Base-by-base conservation (phyloP, 306 rosid genomes). In the Prunus salicina region DNA sequence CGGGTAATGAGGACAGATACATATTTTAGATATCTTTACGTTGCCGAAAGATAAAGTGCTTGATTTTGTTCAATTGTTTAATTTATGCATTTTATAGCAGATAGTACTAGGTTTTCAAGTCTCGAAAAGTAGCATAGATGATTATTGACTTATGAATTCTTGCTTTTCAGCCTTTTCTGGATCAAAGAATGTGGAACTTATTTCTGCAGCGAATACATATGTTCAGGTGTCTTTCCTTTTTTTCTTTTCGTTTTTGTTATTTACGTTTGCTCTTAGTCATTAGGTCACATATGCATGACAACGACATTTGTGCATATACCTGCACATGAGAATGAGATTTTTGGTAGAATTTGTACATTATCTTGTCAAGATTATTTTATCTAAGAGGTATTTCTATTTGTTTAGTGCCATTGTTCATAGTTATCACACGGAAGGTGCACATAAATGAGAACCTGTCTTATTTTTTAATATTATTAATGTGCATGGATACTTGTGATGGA, bases 131-230 rank as follows among this genome's bases (percentile, higher is more conserved):
- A 78, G 57, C 55, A 38, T 70, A 63, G 76, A 73, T 68, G 69
- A 82, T 71, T 69, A 49, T 77, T 64, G 76, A 82, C 76, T 76
- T 68, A 83, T 70, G 32, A 74, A 47, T 82, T 71, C 53, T 38
- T 25, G 61, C n/a, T 67, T 85, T 87, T 80, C 90, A 92, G 98
- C 93, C 81, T 91, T 94, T 81, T 82, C 85, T 46, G 97, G 97
- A 65, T 80, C 91, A 74, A 91, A 90, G 87, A 88, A 88, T 83
- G 76, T 34, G 76, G 87, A 91, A 46, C 16, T 91, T 76, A 89
- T 91, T 73, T 86, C 93, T 43, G 94, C 94, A 72, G 96, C 97
- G 58, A 90, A 88, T 85, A 84, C 88, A n/a, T 94, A 91, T 63
- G 89, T 92, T 69, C 97, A 94, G 98, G 98, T 94, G 74, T 71